A percentile compares a stretch with the other conserved stretches of the same genome.
phyloP scores from a whole-genome alignment of 345 rosid species.

The Euclidium syriacum region DNA sequence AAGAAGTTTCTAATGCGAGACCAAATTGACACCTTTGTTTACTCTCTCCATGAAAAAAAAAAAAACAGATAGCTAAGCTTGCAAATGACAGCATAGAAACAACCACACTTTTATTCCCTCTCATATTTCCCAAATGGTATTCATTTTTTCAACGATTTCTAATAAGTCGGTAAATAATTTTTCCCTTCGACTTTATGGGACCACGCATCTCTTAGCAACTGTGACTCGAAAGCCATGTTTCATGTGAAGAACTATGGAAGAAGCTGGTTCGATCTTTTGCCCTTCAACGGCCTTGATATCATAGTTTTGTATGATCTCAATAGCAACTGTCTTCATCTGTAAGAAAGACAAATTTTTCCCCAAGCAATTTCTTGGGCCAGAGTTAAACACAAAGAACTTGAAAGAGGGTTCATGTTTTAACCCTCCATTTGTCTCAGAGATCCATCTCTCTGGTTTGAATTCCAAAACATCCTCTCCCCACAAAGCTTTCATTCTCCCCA shows the following conservation, averaged over 20 bases:
- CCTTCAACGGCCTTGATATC: slow-evolving; percentile 17
- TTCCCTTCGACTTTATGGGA: too few relatives aligned
- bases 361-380: slow-evolving; percentile 28
- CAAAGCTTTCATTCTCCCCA: slow-evolving; percentile 32
- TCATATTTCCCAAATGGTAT: too few relatives aligned
- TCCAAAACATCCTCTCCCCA: slow-evolving; percentile 34
- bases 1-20: too few relatives aligned
- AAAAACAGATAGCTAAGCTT: too few relatives aligned
- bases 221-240: slow-evolving; percentile 18
- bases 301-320: slow-evolving; percentile 12
- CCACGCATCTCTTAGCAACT: slow-evolving; percentile 14
- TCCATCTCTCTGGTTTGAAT: slow-evolving; percentile 33
- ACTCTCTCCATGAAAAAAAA: too few relatives aligned
- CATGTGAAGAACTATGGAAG: slow-evolving; percentile 23
- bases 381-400: slow-evolving; percentile 29
- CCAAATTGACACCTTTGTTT: too few relatives aligned
- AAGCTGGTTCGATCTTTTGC: slow-evolving; percentile 6
- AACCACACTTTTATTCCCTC: too few relatives aligned
- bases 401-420: slow-evolving; percentile 27
- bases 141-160: too few relatives aligned
- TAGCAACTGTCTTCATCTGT: slow-evolving; percentile 22
- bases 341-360: slow-evolving; percentile 20
- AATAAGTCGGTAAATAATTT: too few relatives aligned
- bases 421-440: slow-evolving; percentile 16
- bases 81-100: too few relatives aligned